Evolutionary conservation across 1,139 yeast species (phyloP).

Genomic region (Geotrichum carabidarum): DNA sequence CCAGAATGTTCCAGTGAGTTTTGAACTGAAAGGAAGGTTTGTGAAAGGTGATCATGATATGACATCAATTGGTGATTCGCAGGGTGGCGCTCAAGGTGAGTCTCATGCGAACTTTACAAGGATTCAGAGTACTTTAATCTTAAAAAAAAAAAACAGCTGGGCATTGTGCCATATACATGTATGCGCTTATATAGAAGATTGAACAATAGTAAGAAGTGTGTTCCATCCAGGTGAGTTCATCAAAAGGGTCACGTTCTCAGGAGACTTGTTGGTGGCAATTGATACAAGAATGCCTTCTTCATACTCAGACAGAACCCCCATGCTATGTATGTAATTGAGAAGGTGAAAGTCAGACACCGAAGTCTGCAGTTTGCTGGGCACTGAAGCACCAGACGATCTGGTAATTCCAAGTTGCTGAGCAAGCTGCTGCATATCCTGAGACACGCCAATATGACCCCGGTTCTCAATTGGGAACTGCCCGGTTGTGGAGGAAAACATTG

Average conservation of each 20-base stretch:
- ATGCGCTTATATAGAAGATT: slow-evolving; percentile 10
- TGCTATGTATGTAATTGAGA: slow-evolving; percentile 49
- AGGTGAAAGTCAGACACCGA: slow-evolving; percentile 69
- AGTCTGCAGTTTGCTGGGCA: slow-evolving; percentile 3
- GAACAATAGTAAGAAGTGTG: slow-evolving; percentile 56
- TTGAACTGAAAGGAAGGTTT: slow-evolving; percentile 1
- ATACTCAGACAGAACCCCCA: slow-evolving; percentile 48
- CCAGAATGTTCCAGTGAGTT: slow-evolving; percentile 12
- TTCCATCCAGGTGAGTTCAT: slow-evolving; percentile 71
- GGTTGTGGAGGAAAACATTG: slow-evolving; percentile 42
- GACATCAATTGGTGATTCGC: no score
- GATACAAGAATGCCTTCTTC: slow-evolving; percentile 39
- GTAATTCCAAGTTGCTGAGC: slow-evolving; percentile 46
- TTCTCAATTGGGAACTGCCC: slow-evolving; percentile 68
- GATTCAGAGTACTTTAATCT: background rate
- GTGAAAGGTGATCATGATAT: no score
- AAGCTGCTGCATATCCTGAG: slow-evolving; percentile 59
- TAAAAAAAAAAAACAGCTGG: background rate
- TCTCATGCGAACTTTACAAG: background rate
- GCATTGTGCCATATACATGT: background rate
- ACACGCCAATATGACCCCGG: slow-evolving; percentile 65
- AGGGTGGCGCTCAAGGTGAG: no score
- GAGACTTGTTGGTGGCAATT: slow-evolving; percentile 24
- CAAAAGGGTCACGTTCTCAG: slow-evolving; percentile 47
- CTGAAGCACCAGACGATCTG: slow-evolving; percentile 36